Evolutionary conservation across 768 basidiomycete species (phyloP).

Genomic region (Royoungia palumana): DNA sequence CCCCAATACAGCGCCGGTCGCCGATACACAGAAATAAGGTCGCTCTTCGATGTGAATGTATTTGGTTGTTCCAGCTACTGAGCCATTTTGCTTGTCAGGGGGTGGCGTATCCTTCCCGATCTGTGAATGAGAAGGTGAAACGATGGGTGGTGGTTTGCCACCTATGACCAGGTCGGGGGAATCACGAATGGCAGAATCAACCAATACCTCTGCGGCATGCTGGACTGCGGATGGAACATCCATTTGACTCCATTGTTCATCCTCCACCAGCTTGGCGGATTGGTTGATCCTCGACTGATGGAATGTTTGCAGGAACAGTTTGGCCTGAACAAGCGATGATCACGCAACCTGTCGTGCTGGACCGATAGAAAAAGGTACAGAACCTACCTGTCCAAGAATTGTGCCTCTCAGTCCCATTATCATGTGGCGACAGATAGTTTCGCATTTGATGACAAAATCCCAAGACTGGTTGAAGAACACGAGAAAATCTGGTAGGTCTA

Average conservation of each 20-base stretch:
- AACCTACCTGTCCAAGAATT: conserved; percentile 71
- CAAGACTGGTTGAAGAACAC: conserved; percentile 82
- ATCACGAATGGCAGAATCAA: conserved; percentile 81
- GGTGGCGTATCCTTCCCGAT: conserved; percentile 14
- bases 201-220: conserved; percentile 64
- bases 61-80: conserved; percentile 41
- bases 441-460: conserved; percentile 86
- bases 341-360: background rate
- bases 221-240: conserved; percentile 67
- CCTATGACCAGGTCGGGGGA: conserved; percentile 61
- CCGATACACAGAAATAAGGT: conserved; percentile 80
- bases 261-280: conserved; percentile 89
- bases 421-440: conserved; percentile 84
- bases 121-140: conserved; percentile 1
- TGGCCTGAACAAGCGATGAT: conserved; percentile 52
- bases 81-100: conserved; percentile 20
- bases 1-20: conserved; percentile 71
- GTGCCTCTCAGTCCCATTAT: conserved; percentile 89
- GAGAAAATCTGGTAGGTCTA: conserved; percentile 73
- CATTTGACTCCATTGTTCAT: conserved; percentile 88
- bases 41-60: conserved; percentile 78
- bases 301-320: conserved; percentile 80
- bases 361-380: background rate
- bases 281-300: conserved; percentile 76
- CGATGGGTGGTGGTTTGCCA: background rate